Base-by-base conservation (phyloP, 75 land plant genomes). In the Pinus albicaulis region DNA sequence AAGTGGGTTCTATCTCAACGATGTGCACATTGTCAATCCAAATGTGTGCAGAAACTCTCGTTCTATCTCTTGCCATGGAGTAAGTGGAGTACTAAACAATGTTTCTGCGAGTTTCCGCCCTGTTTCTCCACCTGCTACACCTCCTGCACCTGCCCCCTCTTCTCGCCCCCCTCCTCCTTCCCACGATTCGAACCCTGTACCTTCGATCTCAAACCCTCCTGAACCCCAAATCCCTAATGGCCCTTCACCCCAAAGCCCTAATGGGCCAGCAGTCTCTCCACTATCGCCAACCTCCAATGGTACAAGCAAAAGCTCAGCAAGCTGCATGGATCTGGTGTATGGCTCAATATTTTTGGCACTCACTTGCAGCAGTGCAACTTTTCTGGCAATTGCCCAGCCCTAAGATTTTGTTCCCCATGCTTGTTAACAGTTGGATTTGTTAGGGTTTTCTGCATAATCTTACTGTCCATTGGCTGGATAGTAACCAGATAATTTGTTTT, bases 1-100 rank as follows among this genome's bases (percentile, higher is more conserved):
- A 57, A 72, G 53, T 36, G 59, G 57, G 1, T 88, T 59, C 70
- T 83, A 56, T 28, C 68, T 85, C 24, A 85, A 85, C 78, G 83
- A 85, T 56, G 87, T 64, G 2, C 72, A 48, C 0, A 28, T 88
- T n/a, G 71, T 81, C n/a, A 78, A 74, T 20, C 82, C 83, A 10
- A 83, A 88, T 72, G 59, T 88, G 8, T 88, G 90, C 57, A 78
- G 69, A 23, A 11, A 44, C 25, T 85, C 81, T 1, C 55, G 70
- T n/a, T 80, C 85, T 2, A 71, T 85, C 60, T 55, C 79, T 36
- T 88, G 90, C 77, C 90, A 85, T 79, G 90, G 90, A 36, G 78
- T 88, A 15, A 75, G 74, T 34, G 80, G 79, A 0, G 83, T 81
- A 3, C 55, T 81, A 11, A 7, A 3, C 41, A 4, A 13, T 24